Base-by-base conservation (phyloP, 345 rosid genomes). In the Microthlaspi erraticum region DNA sequence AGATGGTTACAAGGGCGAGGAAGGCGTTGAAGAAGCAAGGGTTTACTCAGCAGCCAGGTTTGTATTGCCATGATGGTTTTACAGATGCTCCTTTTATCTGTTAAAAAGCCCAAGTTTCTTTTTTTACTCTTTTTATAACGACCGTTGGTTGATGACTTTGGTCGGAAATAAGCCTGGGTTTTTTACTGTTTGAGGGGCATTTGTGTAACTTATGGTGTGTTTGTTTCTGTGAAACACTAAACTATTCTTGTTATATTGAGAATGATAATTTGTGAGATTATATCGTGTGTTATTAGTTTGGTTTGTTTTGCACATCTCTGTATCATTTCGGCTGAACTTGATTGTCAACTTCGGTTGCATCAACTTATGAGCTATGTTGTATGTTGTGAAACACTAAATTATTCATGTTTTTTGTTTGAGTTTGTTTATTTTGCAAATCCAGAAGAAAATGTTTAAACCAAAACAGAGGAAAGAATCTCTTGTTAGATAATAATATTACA, bases 1-100 rank as follows among this genome's bases (percentile, higher is more conserved):
- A 91, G 44, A 83, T 94, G 16, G 99, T 94, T 48, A 2, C 39
- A 13, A 81, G 73, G 53, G 90, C 97, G 0, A 89, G 99, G 83
- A 17, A 81, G 77, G 59, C 80, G 67, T 78, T 94, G 66, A 57
- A 83, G 85, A 80, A 59, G 62, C 93, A 85, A 77, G 99, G 99
- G 6, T 94, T 91, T 85, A 79, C 85, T 33, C 99, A 94, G 90
- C 86, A 76, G 38, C 99, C 99, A 34, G 99, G 99, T 42, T 93
- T 91, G 66, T 94, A 91, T 71, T 94, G 99, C 81, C 55, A 88
- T 46, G 95, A 90, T 75, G n/a, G 77, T 59, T 85, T 82, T 58
- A 80, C 82, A 17, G 76, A 84, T 43, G 79, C 82, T 49, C 68
- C 95, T 16, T 94, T 94, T 39, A 82, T 89, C 66, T 76, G 79